These are phyloP conservation scores for Spathaspora sp. DNA, from an alignment of 1,139 yeast genomes.

Conservation along the genomic window DNA sequence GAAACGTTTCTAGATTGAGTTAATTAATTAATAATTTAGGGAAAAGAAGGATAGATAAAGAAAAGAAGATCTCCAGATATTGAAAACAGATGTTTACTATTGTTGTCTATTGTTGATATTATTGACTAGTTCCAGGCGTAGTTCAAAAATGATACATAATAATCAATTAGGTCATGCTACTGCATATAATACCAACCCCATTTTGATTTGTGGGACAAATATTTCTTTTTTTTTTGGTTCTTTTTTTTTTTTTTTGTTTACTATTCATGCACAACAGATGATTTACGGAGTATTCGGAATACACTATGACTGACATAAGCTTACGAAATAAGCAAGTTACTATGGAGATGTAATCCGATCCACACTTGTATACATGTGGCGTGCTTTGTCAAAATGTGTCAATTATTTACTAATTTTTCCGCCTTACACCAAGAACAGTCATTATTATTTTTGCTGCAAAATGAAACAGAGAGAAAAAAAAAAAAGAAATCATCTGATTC, in stretches of 20 bases:
- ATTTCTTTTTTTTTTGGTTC: not conserved
- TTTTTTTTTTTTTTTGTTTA: not conserved
- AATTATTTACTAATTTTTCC: not conserved
- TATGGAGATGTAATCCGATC: not conserved
- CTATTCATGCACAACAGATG: not conserved
- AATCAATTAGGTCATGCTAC: not conserved
- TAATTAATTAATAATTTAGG: not conserved
- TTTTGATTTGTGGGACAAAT: not conserved
- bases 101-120: not conserved
- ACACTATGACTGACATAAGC: not conserved
- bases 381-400: not conserved
- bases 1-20: not conserved
- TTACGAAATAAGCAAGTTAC: not conserved
- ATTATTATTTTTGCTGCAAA: not conserved
- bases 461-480: not conserved
- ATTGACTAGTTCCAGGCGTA: not conserved
- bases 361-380: not conserved
- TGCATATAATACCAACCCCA: not conserved
- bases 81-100: not conserved
- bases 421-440: not conserved
- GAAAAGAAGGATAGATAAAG: not conserved
- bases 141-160: not conserved
- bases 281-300: not conserved
- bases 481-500: not conserved
- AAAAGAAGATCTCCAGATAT: conserved; percentile 1